Evolutionary conservation across 768 basidiomycete genomes (phyloP).

Genomic region (button mushroom (Agaricus bisporus)): DNA sequence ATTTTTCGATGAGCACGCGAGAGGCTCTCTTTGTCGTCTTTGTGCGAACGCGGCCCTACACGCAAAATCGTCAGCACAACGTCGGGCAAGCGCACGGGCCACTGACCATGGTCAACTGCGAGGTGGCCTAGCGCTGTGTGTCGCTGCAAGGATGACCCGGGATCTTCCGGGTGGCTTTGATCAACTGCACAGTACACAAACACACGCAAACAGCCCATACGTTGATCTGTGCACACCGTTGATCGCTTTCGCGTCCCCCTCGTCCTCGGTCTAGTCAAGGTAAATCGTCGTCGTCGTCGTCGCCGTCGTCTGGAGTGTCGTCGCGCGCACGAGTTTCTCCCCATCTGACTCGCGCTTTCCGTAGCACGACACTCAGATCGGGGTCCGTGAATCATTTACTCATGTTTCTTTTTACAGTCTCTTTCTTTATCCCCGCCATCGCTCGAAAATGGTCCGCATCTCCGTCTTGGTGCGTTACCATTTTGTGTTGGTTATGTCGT

Average conservation of each 20-base stretch:
- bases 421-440: conserved; percentile 11
- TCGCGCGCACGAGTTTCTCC: conserved; percentile 18
- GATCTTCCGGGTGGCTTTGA: conserved; percentile 27
- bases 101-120: conserved; percentile 43
- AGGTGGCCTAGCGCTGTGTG: neutral
- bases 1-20: conserved; percentile 98
- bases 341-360: conserved; percentile 78
- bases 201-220: conserved; percentile 2
- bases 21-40: conserved; percentile 99
- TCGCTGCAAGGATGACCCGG: conserved; percentile 26
- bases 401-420: conserved; percentile 14
- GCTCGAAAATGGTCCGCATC: conserved; percentile 69
- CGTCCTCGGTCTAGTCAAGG: neutral
- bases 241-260: neutral
- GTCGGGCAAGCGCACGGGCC: neutral
- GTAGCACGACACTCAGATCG: conserved; percentile 82
- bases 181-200: conserved; percentile 30
- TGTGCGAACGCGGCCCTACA: conserved; percentile 96
- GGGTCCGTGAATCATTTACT: conserved; percentile 38
- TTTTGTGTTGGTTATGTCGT: neutral
- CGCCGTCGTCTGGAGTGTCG: conserved; percentile 23
- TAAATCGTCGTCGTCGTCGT: conserved; percentile 15
- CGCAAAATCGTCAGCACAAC: conserved; percentile 13
- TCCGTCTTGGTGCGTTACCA: conserved; percentile 72
- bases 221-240: neutral